phyloP scores from a whole-genome alignment of 176 grass and related monocot genomes.

The Aegilops umbellulata region DNA sequence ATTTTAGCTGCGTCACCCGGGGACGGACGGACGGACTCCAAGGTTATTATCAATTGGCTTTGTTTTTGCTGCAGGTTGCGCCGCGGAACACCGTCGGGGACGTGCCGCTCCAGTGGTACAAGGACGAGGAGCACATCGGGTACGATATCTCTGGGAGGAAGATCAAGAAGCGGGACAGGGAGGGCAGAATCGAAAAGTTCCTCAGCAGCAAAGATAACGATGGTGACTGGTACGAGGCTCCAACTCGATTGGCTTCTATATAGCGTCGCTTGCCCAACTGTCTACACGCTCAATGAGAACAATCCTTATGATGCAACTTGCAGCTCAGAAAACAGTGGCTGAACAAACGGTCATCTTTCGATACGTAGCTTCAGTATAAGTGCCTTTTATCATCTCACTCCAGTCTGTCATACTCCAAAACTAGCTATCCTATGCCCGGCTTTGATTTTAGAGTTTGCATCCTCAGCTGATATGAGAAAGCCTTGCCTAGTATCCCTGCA shows the following conservation, averaged over 20 bases:
- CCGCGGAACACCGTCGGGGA: conserved; percentile 83
- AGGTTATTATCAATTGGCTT: not conserved
- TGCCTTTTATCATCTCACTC: not conserved
- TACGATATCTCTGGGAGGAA: conserved; percentile 72
- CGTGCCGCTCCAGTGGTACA: conserved; percentile 84
- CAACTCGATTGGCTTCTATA: not conserved
- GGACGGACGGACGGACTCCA: not conserved
- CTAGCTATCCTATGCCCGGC: not conserved
- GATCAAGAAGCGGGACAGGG: conserved; percentile 84
- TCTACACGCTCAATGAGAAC: not conserved
- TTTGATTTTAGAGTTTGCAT: not conserved
- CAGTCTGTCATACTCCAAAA: not conserved
- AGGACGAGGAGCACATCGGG: conserved; percentile 86
- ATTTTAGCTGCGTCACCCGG: not conserved
- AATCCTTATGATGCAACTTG: not conserved
- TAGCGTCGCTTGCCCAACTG: too few species aligned
- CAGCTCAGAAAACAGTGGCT: not conserved
- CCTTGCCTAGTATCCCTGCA: not conserved
- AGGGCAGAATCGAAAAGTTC: conserved; percentile 61
- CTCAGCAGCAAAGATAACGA: conserved; percentile 66
- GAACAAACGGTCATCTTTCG: not conserved
- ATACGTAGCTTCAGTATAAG: not conserved
- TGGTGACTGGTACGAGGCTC: conserved; percentile 62
- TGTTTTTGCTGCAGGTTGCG: conserved; percentile 49
- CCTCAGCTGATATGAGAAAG: not conserved